Evolutionary conservation across 768 basidiomycete genomes (phyloP), one percentile per base, ranked within the genome.

Genomic region (Suillus brevipes): DNA sequence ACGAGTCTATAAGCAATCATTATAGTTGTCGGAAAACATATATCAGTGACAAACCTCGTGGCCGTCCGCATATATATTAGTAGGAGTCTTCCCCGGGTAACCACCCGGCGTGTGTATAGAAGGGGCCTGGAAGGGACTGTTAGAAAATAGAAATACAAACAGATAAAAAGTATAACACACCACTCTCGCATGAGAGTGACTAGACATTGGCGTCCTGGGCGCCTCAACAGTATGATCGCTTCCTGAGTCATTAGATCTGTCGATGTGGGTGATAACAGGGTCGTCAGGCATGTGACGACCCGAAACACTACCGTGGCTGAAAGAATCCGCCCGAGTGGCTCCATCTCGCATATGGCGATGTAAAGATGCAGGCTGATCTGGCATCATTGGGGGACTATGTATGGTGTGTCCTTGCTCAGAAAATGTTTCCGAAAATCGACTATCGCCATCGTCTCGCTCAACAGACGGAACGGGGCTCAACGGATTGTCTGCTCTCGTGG

Each of bases 171-270:
- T 34, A 20, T 45, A 9, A 65, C 75, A 43, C 28, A 76, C 76
- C 66, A 71, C 72, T 64, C 77, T 70, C 13, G 76, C 66, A 37
- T 42, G 67, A 43, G 68, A 73, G 60, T 78, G 65, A 40, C 60
- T 53, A 8, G 66, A 62, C 53, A 62, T 43, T 36, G 75, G 68
- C n/a, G 68, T 67, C 63, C 65, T 74, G 47, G 69, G 64, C 14
- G 67, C 69, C 34, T 78, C 75, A 3, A 76, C 66, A n/a, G 77
- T 77, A 43, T 70, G 73, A 56, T 77, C 77, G 61, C 77, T 78
- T 4, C 64, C 69, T 36, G 75, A 65, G 16, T 57, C 63, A 56
- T 67, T 66, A 16, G 68, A 74, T 64, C 71, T 66, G 43, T 65
- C 64, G 31, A 62, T 68, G 8, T 52, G 68, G 3, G 74, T 69